Base-by-base conservation (phyloP, 768 basidiomycete species). In the Paxillus involutus region DNA sequence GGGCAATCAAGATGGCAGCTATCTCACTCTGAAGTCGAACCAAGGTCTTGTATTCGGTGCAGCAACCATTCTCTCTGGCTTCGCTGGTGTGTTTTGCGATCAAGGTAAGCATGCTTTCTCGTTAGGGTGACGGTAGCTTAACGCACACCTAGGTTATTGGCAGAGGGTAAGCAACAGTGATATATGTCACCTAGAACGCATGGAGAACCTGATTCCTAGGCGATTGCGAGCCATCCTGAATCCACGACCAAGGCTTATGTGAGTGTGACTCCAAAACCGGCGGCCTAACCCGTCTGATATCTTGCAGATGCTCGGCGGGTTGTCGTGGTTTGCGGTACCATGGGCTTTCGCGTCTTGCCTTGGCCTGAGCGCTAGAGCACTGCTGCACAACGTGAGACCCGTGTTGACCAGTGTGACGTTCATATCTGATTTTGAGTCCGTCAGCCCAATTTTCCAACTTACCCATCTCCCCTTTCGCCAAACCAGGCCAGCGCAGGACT, bases 281-380 rank as follows among this genome's bases (percentile, higher is more conserved):
- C 24, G 36, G 9, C 6, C 17, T 11, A 21, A 29, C 13, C 47
- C 10, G 29, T 36, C 26, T 9, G 30, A 17, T 30, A 10, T 24
- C 33, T 21, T 19, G 40, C 57, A 80, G 76, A 80, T 83, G 74
- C 71, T 83, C 30, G 82, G 83, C 4, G 82, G 81, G 6, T 62
- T 83, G 32, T 81, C 81, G 1, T 83, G 82, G 82, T 79, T 80
- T 48, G 75, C 78, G 4, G 76, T 80, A n/a, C 80, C 80, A 12
- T 80, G 78, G 61, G 76, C 73, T 0, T 79, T 81, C 53, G 79
- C 74, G 8, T 77, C 78, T 4, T 75, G 75, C 42, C 68, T 80
- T 48, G 79, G 79, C 19, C 61, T 80, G n/a, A 68, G 75, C 46
- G 75, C 75, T 0, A 63, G 70, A 43, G 77, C 68, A 11, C 61